Base-by-base conservation (phyloP, 2,329 filamentous ascomycete species). In the Chrysoporthe puriensis region DNA sequence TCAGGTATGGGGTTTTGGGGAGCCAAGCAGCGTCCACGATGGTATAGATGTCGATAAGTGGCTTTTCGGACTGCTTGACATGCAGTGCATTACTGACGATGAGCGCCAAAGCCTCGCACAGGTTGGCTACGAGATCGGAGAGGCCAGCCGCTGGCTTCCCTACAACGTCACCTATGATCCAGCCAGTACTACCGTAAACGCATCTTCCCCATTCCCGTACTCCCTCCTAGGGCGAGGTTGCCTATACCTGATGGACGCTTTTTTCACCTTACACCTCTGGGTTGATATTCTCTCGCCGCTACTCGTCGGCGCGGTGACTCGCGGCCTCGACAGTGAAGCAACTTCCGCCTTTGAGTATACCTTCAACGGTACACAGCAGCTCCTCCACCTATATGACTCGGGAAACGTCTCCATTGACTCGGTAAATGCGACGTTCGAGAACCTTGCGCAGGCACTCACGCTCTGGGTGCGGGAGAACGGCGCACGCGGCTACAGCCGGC, bases 121-220 rank as follows among this genome's bases (percentile, higher is more conserved):
- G 6, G 46, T 48, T 21, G 66, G 66, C 3, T 62, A 68, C 16
- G 36, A 52, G 11, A 14, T 40, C 14, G 26, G 13, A 0, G 36
- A 4, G 8, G n/a, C 32, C 0, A 18, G 26, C 8, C 57, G 66
- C 44, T 68, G 66, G 66, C 14, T 68, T 4, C 2, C 52, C 44
- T 68, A 60, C 21, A 68, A 65, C n/a, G 32, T 52, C 14, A 68
- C 46, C 26, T 42, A 42, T 32, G 26, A 34, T 46, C 54, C 56
- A 16, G 2, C 7, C 3, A 36, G 14, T 5, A 46, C 44, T 1
- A 6, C 21, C 13, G 11, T 16, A 16, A 61, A 62, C 40, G 18
- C 48, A 3, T 66, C 43, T 2, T 62, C 48, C 7, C n/a, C 66
- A 8, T 34, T 64, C 11, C 50, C 18, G 26, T 21, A 63, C 26